Percentiles rank a stretch among this genome's conserved stretches.
phyloP scores from a whole-genome alignment of 2,329 filamentous ascomycete genomes.

The Aspergillus nomiae region DNA sequence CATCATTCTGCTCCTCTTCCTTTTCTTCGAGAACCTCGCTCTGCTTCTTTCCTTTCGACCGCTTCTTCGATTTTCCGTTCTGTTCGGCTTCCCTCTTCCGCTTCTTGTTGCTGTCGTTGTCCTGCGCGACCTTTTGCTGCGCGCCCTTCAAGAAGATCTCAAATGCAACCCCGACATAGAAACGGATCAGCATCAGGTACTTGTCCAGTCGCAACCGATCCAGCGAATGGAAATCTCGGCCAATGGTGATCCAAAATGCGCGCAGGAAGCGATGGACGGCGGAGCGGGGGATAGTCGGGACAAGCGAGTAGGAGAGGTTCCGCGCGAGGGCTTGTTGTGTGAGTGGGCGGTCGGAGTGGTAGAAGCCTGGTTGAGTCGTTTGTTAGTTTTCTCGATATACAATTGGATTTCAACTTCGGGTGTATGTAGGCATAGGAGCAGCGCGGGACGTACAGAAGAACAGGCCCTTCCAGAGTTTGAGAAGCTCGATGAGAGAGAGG shows the following conservation, averaged over 20 bases:
- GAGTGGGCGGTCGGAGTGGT: slow-evolving; percentile 89
- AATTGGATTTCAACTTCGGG: neutral
- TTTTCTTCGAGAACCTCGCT: slow-evolving; percentile 17
- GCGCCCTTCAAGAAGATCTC: slow-evolving; percentile 38
- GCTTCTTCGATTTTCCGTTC: slow-evolving; percentile 31
- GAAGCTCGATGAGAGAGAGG: slow-evolving; percentile 69
- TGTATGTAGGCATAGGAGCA: neutral
- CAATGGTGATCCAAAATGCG: slow-evolving; percentile 72
- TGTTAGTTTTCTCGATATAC: neutral
- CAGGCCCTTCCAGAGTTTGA: slow-evolving; percentile 93
- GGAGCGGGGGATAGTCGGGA: slow-evolving; percentile 59
- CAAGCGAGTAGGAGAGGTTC: slow-evolving; percentile 70
- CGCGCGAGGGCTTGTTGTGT: slow-evolving; percentile 81
- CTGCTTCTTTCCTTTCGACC: slow-evolving; percentile 17
- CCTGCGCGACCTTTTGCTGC: slow-evolving; percentile 6
- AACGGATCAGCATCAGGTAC: slow-evolving; percentile 80
- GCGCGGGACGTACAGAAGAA: slow-evolving; percentile 68
- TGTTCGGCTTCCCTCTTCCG: slow-evolving; percentile 31
- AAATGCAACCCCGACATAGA: slow-evolving; percentile 74
- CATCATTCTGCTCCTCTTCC: slow-evolving; percentile 20
- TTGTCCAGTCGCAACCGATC: slow-evolving; percentile 86
- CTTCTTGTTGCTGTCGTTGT: slow-evolving; percentile 27
- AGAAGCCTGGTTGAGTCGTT: slow-evolving; percentile 60
- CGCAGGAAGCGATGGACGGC: slow-evolving; percentile 53
- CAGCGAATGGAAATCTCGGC: slow-evolving; percentile 68